Evolutionary conservation across 106 monocot species (phyloP), one percentile per base, ranked within the genome.

Genomic region (Dendrobium nobile): DNA sequence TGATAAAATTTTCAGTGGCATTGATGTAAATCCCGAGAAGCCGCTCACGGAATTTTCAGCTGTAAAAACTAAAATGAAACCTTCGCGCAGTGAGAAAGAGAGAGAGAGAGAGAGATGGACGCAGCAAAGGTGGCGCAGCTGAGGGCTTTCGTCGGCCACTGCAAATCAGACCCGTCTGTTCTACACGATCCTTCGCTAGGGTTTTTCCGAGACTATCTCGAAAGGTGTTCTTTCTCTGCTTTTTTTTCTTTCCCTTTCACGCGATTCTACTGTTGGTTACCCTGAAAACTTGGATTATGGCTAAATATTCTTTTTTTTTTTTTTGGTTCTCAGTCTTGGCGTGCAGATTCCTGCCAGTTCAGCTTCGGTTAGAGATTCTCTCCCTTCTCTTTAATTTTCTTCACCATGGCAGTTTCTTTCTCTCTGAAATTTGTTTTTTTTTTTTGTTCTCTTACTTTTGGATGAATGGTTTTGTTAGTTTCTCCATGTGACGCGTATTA

Each of bases 161-260:
- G 83, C 84, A 84, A 84, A 75, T 87, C 87, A 16, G 82, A 89
- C 37, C 84, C 89, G 5, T 87, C 89, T 2, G 7, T 75, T 47
- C 86, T 89, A 73, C 79, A 80, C 73, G 84, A 89, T 72, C 87
- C 89, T 54, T 87, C 87, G 37, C 82, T 89, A 10, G 37, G 48
- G 61, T 89, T 89, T 84, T 89, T 89, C 77, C 82, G 55, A 17
- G 89, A 89, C 27, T 89, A 84, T 42, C 82, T 89, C 43, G 55
- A 80, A 11, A 89, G 89, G 89, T 89, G 26, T 3, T 37, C n/a
- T 45, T 17, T 41, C 58, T 75, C 19, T 54, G 4, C 47, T 54
- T 7, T 59, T 59, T 28, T 73, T 55, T 54, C 75, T 27, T 3
- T 27, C 16, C 16, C 51, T 37, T 77, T 67, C 9, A 37, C 16